Base-by-base conservation (phyloP, 2,329 filamentous ascomycete species). In the Xylariaceae sp. region DNA sequence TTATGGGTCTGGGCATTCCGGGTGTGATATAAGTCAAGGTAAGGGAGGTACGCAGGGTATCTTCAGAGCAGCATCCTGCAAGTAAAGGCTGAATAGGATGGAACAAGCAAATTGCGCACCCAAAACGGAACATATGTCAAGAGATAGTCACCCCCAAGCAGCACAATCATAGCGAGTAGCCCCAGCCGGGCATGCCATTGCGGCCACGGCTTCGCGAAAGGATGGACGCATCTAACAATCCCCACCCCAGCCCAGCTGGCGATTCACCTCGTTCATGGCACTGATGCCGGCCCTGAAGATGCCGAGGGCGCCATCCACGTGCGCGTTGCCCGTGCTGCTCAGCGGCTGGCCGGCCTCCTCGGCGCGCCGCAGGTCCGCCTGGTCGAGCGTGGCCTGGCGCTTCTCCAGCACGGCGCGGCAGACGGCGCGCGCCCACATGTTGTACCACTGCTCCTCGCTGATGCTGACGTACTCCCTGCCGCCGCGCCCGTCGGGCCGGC, bases 361-460 rank as follows among this genome's bases (percentile, higher is more conserved):
- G 31, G 64, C 58, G 5, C 55, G 53, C 15, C 63, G 48, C 22
- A 78, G 62, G 46, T 83, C 77, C 10, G 64, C 63, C 42, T 76
- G 72, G 23, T 71, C 70, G 12, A 83, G 60, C 15, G 64, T 60
- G 3, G 67, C 67, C 47, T 77, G 67, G 23, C 68, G 67, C 37
- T 74, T 67, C 33, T 72, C 68, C 35, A 81, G 51, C 1, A 79
- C 74, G 8, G 80, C 72, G 28, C 67, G 65, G 38, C 65, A 62
- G 32, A 87, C 73, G 3, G 75, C 68, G 5, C 69, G 61, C 7
- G 64, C 67, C 77, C 82, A 85, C 36, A 72, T 57, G 37, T 72
- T 68, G 43, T 77, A 75, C 72, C 77, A 82, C 40, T 76, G 68
- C 4, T 70, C 64, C 53, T 77, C 72, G 43, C 60, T 68, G 43